Conservation (phyloP, 1,284 basidiomycete species). For the Gymnopus androsaceus region DNA sequence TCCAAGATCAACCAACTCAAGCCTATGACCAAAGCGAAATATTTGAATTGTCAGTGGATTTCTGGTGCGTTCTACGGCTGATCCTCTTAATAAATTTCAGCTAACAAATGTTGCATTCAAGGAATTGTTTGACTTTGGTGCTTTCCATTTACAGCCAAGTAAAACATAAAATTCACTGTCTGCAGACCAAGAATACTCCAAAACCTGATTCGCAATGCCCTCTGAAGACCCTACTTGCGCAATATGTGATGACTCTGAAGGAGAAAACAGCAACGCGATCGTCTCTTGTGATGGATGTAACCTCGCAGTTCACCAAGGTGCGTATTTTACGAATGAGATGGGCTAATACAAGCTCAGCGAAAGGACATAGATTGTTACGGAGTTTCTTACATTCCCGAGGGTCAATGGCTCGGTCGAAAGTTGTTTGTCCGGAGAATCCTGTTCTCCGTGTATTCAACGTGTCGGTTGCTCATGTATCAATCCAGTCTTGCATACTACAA, state of each 20-base stretch:
- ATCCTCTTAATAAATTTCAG: too few species aligned
- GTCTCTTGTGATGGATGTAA: slow-evolving; percentile 99
- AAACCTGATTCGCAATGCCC: slow-evolving; percentile 81
- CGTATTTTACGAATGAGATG: slow-evolving; percentile 24
- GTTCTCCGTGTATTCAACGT: slow-evolving; percentile 68
- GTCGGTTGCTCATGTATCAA: too few species aligned
- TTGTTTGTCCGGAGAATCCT: slow-evolving; percentile 95
- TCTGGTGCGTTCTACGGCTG: too few species aligned
- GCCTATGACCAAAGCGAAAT: too few species aligned
- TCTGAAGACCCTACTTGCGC: slow-evolving; percentile 95
- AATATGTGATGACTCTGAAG: slow-evolving; percentile 97
- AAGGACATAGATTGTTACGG: slow-evolving; percentile 89
- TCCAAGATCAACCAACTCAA: too few species aligned
- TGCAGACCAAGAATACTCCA: slow-evolving; percentile 86
- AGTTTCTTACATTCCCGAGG: slow-evolving; percentile 98
- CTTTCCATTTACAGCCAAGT: too few species aligned
- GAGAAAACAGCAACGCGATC: slow-evolving; percentile 98
- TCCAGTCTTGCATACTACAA: too few species aligned
- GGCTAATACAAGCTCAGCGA: neutral
- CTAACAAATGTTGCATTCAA: too few species aligned
- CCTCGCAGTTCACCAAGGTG: slow-evolving; percentile 96
- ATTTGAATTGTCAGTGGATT: too few species aligned
- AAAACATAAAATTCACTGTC: too few species aligned
- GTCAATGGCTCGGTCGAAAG: slow-evolving; percentile 98
- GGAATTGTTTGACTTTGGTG: too few species aligned